Base-by-base conservation (phyloP, 306 rosid species). In the Lathyrus aphaca region DNA sequence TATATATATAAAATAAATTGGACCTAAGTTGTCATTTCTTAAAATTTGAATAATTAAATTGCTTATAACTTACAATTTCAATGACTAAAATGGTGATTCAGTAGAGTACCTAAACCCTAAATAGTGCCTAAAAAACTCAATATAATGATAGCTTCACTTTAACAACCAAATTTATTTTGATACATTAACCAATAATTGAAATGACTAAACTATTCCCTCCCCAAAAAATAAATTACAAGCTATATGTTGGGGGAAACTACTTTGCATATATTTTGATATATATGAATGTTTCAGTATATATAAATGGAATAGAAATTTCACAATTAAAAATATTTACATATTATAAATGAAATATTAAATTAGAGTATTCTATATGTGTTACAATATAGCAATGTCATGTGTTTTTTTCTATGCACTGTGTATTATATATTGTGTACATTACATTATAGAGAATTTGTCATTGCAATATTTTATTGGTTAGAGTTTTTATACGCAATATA, bases 101-200 rank as follows among this genome's bases (percentile, higher is more conserved):
- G 15, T 23, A 23, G 37, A 54, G 37, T 11, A 21, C 49, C 30
- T 38, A 38, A 38, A 18, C 15, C 59, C n/a, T 19, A 53, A 18
- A 37, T 10, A 61, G 48, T 15, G 10, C 67, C 18, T 39, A 62
- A 18, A 37, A 39, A 39, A 19, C 6, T 32, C 40, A 48, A 61
- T 19, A 61, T 38, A 35, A 48, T 19, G 30, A 35, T 50, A 61
- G 37, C 42, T 48, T 45, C 13, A 43, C 62, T 48, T 18, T n/a
- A 43, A 42, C 18, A 56, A 27, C 38, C 21, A 55, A 44, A 15
- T 10, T 27, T 58, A 11, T 45, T 46, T 43, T 43, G 76, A 29
- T 27, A n/a, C 23, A 30, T n/a, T 2, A 66, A 55, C 50, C 38
- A 44, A 65, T 21, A 25, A 30, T 17, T 74, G 35, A 39, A 69